Evolutionary conservation across 441 rosid species (phyloP).

Genomic region (Mallotus repandus): DNA sequence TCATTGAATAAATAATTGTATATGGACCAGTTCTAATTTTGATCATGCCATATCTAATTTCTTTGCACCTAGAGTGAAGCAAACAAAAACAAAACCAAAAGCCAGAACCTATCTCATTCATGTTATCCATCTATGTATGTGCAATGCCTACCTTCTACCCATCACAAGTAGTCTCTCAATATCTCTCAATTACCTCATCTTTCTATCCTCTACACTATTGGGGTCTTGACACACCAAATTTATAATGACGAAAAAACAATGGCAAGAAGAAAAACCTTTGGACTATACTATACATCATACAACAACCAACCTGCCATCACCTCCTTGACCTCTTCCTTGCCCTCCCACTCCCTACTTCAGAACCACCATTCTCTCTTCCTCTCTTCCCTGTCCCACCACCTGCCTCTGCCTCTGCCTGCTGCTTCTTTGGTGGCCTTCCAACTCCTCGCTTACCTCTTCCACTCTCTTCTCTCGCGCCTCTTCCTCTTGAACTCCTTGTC

Average conservation of each 20-base stretch:
- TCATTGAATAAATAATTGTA: too few species aligned
- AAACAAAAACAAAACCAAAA: too few species aligned
- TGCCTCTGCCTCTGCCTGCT: neutral
- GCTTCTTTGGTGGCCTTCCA: conserved; percentile 39
- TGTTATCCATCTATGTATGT: conserved; percentile 2
- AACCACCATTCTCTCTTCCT: conserved; percentile 36
- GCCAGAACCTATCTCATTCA: too few species aligned
- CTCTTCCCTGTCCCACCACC: conserved; percentile 28
- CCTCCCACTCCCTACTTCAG: conserved; percentile 22
- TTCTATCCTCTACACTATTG: neutral
- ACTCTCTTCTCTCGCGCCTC: conserved; percentile 30
- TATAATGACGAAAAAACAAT: neutral
- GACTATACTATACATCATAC: conserved; percentile 28
- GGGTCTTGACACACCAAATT: neutral
- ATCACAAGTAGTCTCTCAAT: neutral
- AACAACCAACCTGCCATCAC: conserved; percentile 16
- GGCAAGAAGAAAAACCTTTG: neutral
- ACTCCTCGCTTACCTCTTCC: conserved; percentile 29
- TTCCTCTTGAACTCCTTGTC: conserved; percentile 43
- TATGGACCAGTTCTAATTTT: too few species aligned
- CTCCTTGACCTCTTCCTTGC: conserved; percentile 40
- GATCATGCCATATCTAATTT: too few species aligned
- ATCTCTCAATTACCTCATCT: neutral
- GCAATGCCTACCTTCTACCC: conserved; percentile 11
- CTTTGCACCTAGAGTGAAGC: too few species aligned